These are phyloP conservation scores for Mitragyna speciosa DNA, from an alignment of 257 asterid genomes.

Conservation along the genomic window DNA sequence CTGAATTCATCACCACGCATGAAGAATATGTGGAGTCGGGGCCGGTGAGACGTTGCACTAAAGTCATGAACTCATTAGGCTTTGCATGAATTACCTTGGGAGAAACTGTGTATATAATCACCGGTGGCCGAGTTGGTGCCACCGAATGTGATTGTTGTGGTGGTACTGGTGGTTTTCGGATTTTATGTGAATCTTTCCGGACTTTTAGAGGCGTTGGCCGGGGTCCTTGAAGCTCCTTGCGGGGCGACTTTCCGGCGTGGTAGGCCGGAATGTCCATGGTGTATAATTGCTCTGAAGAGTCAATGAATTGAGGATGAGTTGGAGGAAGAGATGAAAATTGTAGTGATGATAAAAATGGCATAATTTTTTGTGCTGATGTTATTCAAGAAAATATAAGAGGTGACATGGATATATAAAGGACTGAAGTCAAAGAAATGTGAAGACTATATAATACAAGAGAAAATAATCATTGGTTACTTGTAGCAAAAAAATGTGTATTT, in stretches of 20 bases:
- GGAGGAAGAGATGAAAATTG: neutral
- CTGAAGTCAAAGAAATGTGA: conserved; percentile 51
- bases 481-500: conserved; percentile 21
- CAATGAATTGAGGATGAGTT: neutral
- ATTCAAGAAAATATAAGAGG: conserved; percentile 18
- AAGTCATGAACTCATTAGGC: conserved; percentile 96
- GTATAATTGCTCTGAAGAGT: neutral
- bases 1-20: conserved; percentile 13
- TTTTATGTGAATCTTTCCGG: conserved; percentile 80
- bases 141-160: conserved; percentile 33
- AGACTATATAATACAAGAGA: conserved; percentile 18
- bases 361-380: conserved; percentile 15
- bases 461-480: conserved; percentile 14
- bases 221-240: conserved; percentile 79
- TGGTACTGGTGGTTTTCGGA: conserved; percentile 68
- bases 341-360: conserved; percentile 23
- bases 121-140: conserved; percentile 75
- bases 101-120: conserved; percentile 87
- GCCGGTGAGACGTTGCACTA: conserved; percentile 90
- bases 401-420: conserved; percentile 14
- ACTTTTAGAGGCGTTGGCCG: conserved; percentile 83
- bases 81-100: conserved; percentile 91
- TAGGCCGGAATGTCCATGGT: conserved; percentile 52
- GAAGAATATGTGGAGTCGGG: conserved; percentile 34
- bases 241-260: conserved; percentile 54